Evolutionary conservation across 208 protist genomes (phyloP).

Genomic region (Leishmania arabica): DNA sequence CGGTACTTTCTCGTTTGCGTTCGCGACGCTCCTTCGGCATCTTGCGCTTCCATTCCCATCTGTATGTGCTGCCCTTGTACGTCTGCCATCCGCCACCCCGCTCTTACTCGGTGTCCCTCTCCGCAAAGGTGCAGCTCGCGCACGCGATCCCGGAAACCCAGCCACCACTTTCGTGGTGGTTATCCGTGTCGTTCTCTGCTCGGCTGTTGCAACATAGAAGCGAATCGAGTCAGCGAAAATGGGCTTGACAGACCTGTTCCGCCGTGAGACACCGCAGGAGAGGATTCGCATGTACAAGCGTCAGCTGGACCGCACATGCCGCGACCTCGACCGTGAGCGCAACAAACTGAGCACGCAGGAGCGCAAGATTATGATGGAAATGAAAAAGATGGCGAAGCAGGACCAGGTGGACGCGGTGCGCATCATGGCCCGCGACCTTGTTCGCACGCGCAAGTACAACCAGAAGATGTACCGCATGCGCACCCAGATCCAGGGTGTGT

Average conservation of each 20-base stretch:
- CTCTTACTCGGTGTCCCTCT: neutral
- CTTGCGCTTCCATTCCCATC: neutral
- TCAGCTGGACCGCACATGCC: constrained; percentile 91
- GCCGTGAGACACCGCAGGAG: constrained; percentile 92
- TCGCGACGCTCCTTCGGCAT: neutral
- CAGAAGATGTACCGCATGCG: constrained; percentile 98
- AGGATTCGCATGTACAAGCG: constrained; percentile 97
- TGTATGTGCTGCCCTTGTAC: neutral
- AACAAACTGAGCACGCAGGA: constrained; percentile 95
- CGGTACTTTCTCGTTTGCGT: neutral
- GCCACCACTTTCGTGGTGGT: neutral
- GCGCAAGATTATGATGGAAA: constrained; percentile 96
- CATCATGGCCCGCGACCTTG: constrained; percentile 98
- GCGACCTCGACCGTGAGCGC: constrained; percentile 97
- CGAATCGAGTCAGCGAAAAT: constrained; percentile 25
- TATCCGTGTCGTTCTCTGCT: neutral
- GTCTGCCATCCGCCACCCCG: neutral
- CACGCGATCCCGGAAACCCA: neutral
- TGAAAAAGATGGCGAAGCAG: constrained; percentile 96
- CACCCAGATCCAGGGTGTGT: constrained; percentile 96
- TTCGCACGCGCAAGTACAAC: constrained; percentile 95
- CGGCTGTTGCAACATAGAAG: neutral
- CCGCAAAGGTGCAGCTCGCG: neutral
- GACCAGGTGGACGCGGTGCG: constrained; percentile 96
- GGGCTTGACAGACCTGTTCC: constrained; percentile 70